A percentile compares a stretch with the other conserved stretches of the same genome.
These are phyloP conservation scores for Helotiales sp. DNA, from an alignment of 2,329 filamentous ascomycete genomes.

Conservation along the genomic window DNA sequence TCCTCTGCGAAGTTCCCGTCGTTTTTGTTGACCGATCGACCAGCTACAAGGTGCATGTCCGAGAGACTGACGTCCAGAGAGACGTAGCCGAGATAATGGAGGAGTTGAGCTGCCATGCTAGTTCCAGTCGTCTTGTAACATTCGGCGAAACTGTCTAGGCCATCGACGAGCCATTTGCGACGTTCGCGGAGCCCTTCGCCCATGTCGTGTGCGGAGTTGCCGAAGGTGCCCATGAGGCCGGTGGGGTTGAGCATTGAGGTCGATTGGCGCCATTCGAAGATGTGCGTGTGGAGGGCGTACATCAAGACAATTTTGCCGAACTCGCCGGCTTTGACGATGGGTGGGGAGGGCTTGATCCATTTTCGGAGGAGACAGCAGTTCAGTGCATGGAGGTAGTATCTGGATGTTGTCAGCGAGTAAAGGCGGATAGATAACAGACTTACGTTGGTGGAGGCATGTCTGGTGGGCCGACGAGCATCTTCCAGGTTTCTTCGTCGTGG, in stretches of 20 bases:
- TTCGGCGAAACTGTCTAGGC: constrained; percentile 37
- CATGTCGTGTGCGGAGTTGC: constrained; percentile 36
- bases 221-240: constrained; percentile 36
- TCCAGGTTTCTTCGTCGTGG: constrained; percentile 34
- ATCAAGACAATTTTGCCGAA: constrained; percentile 39
- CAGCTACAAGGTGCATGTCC: constrained; percentile 41
- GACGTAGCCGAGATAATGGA: constrained; percentile 37
- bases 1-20: constrained; percentile 39
- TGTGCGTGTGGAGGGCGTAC: constrained; percentile 40
- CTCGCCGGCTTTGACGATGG: constrained; percentile 31
- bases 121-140: constrained; percentile 30
- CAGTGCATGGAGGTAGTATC: constrained; percentile 38
- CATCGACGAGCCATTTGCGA: constrained; percentile 36
- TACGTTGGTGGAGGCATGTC: constrained; percentile 33
- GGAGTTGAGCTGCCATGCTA: constrained; percentile 28
- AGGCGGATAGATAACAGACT: neutral
- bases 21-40: constrained; percentile 33
- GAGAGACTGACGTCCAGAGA: constrained; percentile 37
- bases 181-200: constrained; percentile 36
- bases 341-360: constrained; percentile 39
- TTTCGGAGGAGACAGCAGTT: constrained; percentile 39
- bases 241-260: constrained; percentile 41
- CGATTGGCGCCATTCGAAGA: constrained; percentile 41
- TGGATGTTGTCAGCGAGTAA: neutral
- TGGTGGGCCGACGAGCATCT: constrained; percentile 31